A percentile compares a stretch with the other conserved stretches of the same genome.
phyloP scores from a whole-genome alignment of 306 rosid genomes.

The Vicia faba region DNA sequence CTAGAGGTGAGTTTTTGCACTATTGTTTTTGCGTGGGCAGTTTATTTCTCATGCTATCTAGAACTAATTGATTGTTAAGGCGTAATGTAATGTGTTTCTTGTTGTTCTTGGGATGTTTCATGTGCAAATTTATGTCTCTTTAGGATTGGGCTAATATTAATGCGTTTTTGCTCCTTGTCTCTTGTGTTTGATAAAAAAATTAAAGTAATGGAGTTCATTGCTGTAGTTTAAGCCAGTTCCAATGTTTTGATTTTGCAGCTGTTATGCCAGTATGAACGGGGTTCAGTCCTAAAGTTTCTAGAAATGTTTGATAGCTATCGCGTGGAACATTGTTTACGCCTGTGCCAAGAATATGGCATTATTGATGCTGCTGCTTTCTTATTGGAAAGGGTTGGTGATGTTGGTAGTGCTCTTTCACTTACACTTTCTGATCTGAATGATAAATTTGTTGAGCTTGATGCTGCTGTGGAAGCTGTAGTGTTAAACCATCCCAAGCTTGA shows the following conservation, averaged over 20 bases:
- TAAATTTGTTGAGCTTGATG: constrained; percentile 78
- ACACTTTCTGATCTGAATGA: constrained; percentile 77
- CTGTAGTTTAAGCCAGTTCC: constrained; percentile 18
- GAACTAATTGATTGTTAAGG: constrained; percentile 23
- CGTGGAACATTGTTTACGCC: constrained; percentile 84
- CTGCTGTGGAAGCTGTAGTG: constrained; percentile 63
- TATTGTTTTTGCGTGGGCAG: constrained; percentile 8
- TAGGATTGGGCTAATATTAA: constrained; percentile 4
- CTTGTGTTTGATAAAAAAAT: background rate
- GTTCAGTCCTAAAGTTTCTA: constrained; percentile 89
- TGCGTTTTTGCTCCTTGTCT: constrained; percentile 22
- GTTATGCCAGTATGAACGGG: constrained; percentile 78
- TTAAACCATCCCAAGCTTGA: constrained; percentile 44
- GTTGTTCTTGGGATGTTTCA: constrained; percentile 22
- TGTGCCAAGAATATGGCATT: constrained; percentile 85
- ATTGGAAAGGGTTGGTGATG: constrained; percentile 94
- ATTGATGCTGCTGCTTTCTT: constrained; percentile 91
- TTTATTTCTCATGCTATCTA: constrained; percentile 10
- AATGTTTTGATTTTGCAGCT: constrained; percentile 59
- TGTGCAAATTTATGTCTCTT: constrained; percentile 22
- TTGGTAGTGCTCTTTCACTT: constrained; percentile 86
- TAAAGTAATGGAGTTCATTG: constrained; percentile 15
- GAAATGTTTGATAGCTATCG: constrained; percentile 94
- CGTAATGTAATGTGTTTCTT: constrained; percentile 16
- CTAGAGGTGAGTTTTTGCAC: constrained; percentile 68